Base-by-base conservation (phyloP, 805 yeast species). In the Candida railenensis region DNA sequence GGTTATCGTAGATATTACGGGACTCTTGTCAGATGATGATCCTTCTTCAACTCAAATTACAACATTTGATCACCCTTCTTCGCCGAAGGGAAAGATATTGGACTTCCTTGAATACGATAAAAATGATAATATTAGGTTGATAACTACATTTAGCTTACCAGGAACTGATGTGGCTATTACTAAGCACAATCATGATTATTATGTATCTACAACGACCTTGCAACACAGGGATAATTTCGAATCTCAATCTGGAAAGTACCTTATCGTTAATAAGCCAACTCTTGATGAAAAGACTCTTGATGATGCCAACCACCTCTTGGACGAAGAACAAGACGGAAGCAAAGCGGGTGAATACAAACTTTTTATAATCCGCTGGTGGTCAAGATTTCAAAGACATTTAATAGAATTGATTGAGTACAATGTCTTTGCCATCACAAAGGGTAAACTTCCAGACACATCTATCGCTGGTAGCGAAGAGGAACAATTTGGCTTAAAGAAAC, bases 251-350 rank as follows among this genome's bases (percentile, higher is more conserved):
- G 30, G 34, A 21, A 48, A 46, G 16, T 52, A 56, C n/a, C 43
- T 66, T 15, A 53, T 68, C 16, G 58, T 66, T 3, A 64, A 70
- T 47, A 63, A 59, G 36, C 74, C 57, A 56, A 20, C 59, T 68
- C 39, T 36, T 4, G 39, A 36, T 4, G 48, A 59, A 38, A 48
- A 53, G 11, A 51, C 61, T 3, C 53, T 64, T 22, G 64, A 62
- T 32, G 58, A 63, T 45, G 66, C 58, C 12, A 65, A 67, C 39
- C 64, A 63, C 40, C 48, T 70, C 41, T 56, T 67, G 25, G 66
- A 67, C 37, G 73, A 66, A 34, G 32, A 42, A 33, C 18, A n/a
- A 14, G 40, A 47, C 9, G 43, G 57, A 4, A 49, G 53, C 14
- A 48, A 56, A 15, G 49, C 55, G 19, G 53, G 61, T 34, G 44